phyloP scores from a whole-genome alignment of 345 rosid genomes.

The Aquilaria malaccensis region DNA sequence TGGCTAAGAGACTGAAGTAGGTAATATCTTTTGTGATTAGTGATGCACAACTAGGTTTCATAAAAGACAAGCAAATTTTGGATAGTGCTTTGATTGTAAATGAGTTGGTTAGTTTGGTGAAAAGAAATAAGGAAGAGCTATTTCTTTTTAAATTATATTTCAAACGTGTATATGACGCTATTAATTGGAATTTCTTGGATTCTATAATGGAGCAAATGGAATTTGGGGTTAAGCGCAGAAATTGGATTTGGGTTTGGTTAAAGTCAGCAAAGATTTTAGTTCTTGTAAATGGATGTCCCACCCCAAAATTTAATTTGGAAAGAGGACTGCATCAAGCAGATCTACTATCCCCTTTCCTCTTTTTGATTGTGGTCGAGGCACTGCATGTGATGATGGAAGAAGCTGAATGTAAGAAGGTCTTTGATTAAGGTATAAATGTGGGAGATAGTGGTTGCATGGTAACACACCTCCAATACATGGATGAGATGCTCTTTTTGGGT shows the following conservation, averaged over 20 bases:
- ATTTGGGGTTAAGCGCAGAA: neutral
- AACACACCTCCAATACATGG: neutral
- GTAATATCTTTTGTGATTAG: too few relatives aligned
- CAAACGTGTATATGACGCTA: neutral
- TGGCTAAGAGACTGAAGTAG: too few relatives aligned
- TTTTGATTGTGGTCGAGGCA: neutral
- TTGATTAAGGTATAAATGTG: neutral
- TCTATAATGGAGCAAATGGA: neutral
- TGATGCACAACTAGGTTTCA: too few relatives aligned
- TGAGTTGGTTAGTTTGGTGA: neutral
- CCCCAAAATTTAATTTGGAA: neutral
- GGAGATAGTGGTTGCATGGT: neutral
- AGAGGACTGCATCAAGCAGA: neutral
- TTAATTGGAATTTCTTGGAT: neutral
- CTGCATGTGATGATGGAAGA: neutral
- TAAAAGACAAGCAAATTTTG: too few relatives aligned
- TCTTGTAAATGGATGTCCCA: neutral
- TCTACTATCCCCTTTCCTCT: neutral
- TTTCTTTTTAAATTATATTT: neutral
- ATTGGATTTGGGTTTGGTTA: neutral
- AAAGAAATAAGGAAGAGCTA: neutral
- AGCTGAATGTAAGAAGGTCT: neutral
- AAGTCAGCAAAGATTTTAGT: neutral
- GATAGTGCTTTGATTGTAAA: neutral
- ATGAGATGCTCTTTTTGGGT: neutral